Percentiles rank a stretch among this genome's conserved stretches.
Conservation (phyloP, 306 rosid genomes). For the Medicago lupulina region DNA sequence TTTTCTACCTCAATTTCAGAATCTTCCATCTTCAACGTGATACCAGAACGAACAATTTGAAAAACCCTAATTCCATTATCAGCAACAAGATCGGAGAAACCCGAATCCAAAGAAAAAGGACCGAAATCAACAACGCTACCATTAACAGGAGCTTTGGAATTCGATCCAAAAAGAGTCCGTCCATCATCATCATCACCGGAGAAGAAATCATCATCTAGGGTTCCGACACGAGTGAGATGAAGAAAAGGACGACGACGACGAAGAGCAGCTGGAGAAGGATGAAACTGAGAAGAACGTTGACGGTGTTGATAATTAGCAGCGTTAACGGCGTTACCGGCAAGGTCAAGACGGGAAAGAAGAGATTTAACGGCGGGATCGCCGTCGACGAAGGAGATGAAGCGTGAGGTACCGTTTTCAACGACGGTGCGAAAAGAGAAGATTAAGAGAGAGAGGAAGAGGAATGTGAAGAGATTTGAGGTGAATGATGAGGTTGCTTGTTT, state of each 20-base stretch:
- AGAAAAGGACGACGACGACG: conserved; percentile 76
- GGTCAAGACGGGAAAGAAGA: conserved; percentile 82
- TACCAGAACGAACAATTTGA: conserved; percentile 68
- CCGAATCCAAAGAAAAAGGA: conserved; percentile 51
- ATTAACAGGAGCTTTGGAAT: conserved; percentile 52
- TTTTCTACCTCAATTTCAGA: conserved; percentile 34
- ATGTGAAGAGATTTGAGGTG: conserved; percentile 59
- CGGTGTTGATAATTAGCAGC: conserved; percentile 25
- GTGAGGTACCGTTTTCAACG: conserved; percentile 72
- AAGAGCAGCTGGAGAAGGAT: conserved; percentile 41
- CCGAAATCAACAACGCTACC: conserved; percentile 54
- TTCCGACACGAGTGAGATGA: conserved; percentile 87
- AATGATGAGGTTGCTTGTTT: conserved; percentile 56
- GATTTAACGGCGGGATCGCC: conserved; percentile 80
- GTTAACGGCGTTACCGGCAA: conserved; percentile 44
- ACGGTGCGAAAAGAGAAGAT: conserved; percentile 74
- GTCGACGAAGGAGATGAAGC: conserved; percentile 81
- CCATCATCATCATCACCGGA: conserved; percentile 85
- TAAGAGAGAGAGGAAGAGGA: conserved; percentile 80
- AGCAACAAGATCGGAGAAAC: conserved; percentile 68
- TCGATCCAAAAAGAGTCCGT: conserved; percentile 63
- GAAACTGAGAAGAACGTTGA: neutral
- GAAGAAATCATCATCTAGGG: conserved; percentile 90
- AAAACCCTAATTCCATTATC: conserved; percentile 79
- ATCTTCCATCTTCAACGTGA: conserved; percentile 55